phyloP scores from a whole-genome alignment of 495 filamentous ascomycete genomes.

The Cercophora samala region DNA sequence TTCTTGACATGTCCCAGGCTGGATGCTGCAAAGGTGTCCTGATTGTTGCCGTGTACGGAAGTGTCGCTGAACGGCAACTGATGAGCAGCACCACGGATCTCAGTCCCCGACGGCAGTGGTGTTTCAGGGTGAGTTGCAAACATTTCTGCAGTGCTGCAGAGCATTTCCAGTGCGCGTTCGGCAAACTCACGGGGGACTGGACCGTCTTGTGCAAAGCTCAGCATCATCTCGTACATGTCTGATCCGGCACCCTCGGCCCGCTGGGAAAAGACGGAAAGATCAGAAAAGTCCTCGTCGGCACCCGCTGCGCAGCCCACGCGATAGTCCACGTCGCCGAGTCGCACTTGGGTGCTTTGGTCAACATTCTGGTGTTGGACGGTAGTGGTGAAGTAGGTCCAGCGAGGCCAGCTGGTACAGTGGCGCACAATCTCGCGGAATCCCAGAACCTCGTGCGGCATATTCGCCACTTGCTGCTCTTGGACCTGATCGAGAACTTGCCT shows the following conservation, averaged over 20 bases:
- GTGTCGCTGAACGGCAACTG: conserved; percentile 14
- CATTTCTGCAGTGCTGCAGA: conserved; percentile 17
- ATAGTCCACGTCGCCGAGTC: conserved; percentile 19
- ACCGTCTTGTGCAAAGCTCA: conserved; percentile 23
- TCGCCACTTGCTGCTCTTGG: conserved; percentile 58
- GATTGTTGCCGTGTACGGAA: not conserved
- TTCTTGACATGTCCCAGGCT: conserved; percentile 9
- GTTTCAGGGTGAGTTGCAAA: conserved; percentile 19
- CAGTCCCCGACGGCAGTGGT: conserved; percentile 9
- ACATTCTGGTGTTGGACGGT: conserved; percentile 34
- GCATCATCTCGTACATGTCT: conserved; percentile 22
- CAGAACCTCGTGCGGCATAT: conserved; percentile 40
- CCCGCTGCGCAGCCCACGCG: conserved; percentile 20
- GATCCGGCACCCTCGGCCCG: not conserved
- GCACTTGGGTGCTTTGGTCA: conserved; percentile 15
- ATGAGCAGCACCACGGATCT: not conserved
- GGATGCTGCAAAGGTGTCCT: not conserved
- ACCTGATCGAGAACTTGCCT: conserved; percentile 51
- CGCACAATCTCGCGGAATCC: conserved; percentile 59
- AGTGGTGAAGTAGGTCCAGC: conserved; percentile 26
- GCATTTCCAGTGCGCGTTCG: conserved; percentile 22
- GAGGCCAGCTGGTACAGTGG: conserved; percentile 58
- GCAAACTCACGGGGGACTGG: conserved; percentile 21
- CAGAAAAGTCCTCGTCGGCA: conserved; percentile 23
- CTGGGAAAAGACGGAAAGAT: conserved; percentile 24